Base-by-base conservation (phyloP, 2,329 filamentous ascomycete species). In the Fusarium anguioides region DNA sequence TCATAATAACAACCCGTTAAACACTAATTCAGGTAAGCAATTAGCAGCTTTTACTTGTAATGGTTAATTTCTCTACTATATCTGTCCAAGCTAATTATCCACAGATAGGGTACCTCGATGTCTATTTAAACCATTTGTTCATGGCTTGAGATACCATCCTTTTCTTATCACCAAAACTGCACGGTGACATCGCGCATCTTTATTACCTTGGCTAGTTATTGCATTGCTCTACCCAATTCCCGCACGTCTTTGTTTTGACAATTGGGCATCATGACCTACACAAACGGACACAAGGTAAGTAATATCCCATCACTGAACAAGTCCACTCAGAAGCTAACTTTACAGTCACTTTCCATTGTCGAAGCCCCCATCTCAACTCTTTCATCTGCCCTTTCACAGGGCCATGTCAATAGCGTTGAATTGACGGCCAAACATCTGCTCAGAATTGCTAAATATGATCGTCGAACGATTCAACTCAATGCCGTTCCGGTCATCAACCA, bases 391-490 rank as follows among this genome's bases (percentile, higher is more conserved):
- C 33, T 54, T 1, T 54, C 51, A 12, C 42, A 39, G 6, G 51
- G 51, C 8, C 42, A 54, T 12, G 8, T 26, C 31, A 54, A 33
- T 20, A 54, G 51, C 5, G 51, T 54, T 27, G 44, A 49, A 15
- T 17, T 54, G 10, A 54, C 51, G 6, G 26, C 23, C 18, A 56
- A 52, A 4, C 52, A 56, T 14, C 17, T 56, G 3, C 31, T 52
- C 4, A 52, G 52, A n/a, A 52, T 56, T 18, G 45, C 52, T 18
- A 51, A 56, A 3, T 56, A 56, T 23, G 52, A 56, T 14, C 45
- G 46, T n/a, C 27, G 46, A 3, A 29, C 27, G 0, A 41, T n/a
- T 12, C 52, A 29, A 5, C 21, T 56, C 5, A 56, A 56, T 4
- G 52, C 52, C 1, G 14, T 56, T 4, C 36, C 52, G 3, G 10